Percentiles rank a stretch among this genome's conserved stretches.
Conservation (phyloP, 2,329 filamentous ascomycete species). For the Celoporthe dispersa region DNA sequence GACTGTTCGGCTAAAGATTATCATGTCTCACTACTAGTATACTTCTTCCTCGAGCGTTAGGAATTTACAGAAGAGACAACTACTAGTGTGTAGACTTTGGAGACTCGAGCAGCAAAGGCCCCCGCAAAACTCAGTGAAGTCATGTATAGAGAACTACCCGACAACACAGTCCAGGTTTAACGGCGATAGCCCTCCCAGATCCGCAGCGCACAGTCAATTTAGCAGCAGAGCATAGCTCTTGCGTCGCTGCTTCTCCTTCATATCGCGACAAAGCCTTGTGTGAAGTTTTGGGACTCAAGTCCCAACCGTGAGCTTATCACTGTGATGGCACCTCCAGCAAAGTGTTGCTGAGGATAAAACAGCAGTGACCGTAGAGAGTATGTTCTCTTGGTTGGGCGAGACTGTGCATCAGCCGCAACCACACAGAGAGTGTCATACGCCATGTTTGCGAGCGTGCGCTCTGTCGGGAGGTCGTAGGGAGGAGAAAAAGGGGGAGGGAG, state of each 20-base stretch:
- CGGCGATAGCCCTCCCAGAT: background rate
- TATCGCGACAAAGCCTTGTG: background rate
- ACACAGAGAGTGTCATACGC: background rate
- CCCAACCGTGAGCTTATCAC: background rate
- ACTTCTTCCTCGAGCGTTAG: background rate
- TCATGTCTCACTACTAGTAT: background rate
- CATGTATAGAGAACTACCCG: background rate
- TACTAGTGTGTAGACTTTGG: background rate
- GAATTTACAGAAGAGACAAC: background rate
- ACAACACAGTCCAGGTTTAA: background rate
- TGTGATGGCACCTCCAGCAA: background rate
- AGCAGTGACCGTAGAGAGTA: background rate
- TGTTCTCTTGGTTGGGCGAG: background rate
- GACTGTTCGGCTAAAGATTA: background rate
- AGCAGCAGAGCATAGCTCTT: background rate
- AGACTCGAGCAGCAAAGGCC: background rate
- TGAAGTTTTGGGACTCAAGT: too few species aligned
- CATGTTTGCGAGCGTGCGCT: background rate
- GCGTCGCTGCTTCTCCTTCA: background rate
- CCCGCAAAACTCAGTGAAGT: background rate
- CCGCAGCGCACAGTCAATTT: background rate
- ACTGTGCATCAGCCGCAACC: background rate
- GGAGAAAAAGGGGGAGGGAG: background rate
- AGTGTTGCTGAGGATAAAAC: background rate
- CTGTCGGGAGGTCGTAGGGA: background rate